Conservation (phyloP, 1,284 basidiomycete species). For the Ganoderma resinaceum region DNA sequence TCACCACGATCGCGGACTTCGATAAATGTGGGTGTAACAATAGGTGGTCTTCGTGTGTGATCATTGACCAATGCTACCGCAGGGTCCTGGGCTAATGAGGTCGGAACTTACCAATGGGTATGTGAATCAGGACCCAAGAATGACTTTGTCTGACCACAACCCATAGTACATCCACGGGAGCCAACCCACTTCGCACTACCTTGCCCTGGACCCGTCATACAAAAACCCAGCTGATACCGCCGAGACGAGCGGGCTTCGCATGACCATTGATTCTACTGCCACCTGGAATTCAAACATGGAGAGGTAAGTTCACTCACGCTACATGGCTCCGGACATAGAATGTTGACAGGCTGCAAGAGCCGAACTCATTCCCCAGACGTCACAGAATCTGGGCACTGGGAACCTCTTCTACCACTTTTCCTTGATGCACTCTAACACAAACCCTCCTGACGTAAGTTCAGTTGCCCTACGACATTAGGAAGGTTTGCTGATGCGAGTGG, state of each 20-base stretch:
- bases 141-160: neutral
- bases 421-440: constrained; percentile 54
- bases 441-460: constrained; percentile 56
- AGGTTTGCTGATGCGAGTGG: neutral
- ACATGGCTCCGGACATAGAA: neutral
- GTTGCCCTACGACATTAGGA: neutral
- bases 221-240: constrained; percentile 67
- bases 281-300: constrained; percentile 59
- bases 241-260: constrained; percentile 60
- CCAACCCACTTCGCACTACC: constrained; percentile 58
- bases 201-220: constrained; percentile 57
- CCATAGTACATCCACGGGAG: constrained; percentile 68
- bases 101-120: constrained; percentile 67
- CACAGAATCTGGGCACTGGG: constrained; percentile 62
- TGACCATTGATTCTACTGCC: constrained; percentile 60
- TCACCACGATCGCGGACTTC: constrained; percentile 53
- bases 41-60: constrained; percentile 6
- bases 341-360: constrained; percentile 43
- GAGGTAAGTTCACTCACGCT: constrained; percentile 22
- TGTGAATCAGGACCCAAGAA: constrained; percentile 9
- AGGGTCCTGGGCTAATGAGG: constrained; percentile 68
- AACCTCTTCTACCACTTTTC: constrained; percentile 74
- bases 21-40: constrained; percentile 53
- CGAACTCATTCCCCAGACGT: constrained; percentile 68
- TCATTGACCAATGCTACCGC: neutral